Evolutionary conservation across 2,329 filamentous ascomycete genomes (phyloP), one percentile per base, ranked within the genome.

Genomic region (Beauveria sp.): DNA sequence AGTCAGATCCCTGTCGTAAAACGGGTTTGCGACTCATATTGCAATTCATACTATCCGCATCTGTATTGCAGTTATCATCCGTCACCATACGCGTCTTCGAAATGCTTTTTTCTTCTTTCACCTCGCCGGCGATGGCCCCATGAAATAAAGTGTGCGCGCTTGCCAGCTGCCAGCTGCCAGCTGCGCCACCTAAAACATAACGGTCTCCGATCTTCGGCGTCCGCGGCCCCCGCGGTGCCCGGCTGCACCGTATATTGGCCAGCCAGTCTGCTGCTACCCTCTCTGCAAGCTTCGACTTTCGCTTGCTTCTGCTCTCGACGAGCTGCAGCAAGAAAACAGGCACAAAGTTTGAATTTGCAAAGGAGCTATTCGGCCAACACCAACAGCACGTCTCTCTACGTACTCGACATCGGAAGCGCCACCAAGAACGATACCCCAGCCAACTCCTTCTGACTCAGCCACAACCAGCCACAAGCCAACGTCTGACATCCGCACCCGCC

Each of bases 161-260:
- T 38, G 34, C 30, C 30, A 34, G 30, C 49, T 24, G 10, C 30
- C 30, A 34, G 30, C 49, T 24, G 28, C 26, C 49, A 51, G 9
- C 45, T 47, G 45, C 22, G 22, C 45, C 34, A 14, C 45, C 45
- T 24, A 26, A 12, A 22, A 28, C 28, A 8, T 16, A 22, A 14
- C 18, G 22, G 49, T 5, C 26, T 12, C 28, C 7, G n/a, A n/a
- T 7, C 9, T 8, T 58, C 56, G 47, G 56, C 20, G 14, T 26
- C 60, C 60, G 60, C 60, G 60, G 60, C n/a, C 49, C 8, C 60
- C 55, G 60, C 49, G 60, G 49, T 45, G 20, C 24, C 49, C 55
- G 49, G 26, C 12, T 52, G 42, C 26, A 28, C 55, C 60, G 60
- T 62, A 62, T 62, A 58, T 62, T 58, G 55, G 55, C 45, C 38